Base-by-base conservation (phyloP, 2,329 filamentous ascomycete genomes). In the Cytospora piceicola region DNA sequence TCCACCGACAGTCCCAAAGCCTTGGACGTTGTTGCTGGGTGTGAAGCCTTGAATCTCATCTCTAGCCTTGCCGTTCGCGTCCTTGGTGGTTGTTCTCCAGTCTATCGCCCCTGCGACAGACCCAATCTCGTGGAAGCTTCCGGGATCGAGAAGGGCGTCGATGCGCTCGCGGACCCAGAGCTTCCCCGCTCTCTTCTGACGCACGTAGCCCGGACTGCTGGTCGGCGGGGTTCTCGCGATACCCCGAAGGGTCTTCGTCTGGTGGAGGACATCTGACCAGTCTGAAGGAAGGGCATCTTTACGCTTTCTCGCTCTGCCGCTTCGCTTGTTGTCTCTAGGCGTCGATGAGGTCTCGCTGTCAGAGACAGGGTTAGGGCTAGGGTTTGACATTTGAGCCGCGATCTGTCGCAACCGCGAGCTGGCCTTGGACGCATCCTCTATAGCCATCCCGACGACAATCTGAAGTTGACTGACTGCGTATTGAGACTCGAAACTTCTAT, bases 81-180 rank as follows among this genome's bases (percentile, higher is more conserved):
- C 74, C 0, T 73, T 71, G 27, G 79, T 76, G 65, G 81, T 75
- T 58, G 82, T 79, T 68, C 80, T 82, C 86, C 87, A 90, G 55
- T 76, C 79, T 12, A 88, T 85, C 0, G 82, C 84, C 5, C 87
- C 87, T 2, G 83, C 84, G 0, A 87, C 79, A 53, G 83, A 86
- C 0, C 87, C 87, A 8, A 89, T 81, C 73, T 89, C 87, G 22
- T 79, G 77, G 68, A 88, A 88, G 29, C 78, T 83, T 2, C 78
- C 82, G 2, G 76, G 70, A 65, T 89, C 86, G 14, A 89, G 78
- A n/a, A 90, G 77, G 36, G 82, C 77, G 6, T 84, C 79, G 22
- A 89, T 83, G 3, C 87, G 79, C 70, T 89, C 86, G 27, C 86
- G 81, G 0, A 89, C 86, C 86, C 86, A 89, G 22, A 89, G 79